Percentiles rank a stretch among this genome's conserved stretches.
phyloP scores from a whole-genome alignment of 1,139 yeast species.

The Ashbya aceris region DNA sequence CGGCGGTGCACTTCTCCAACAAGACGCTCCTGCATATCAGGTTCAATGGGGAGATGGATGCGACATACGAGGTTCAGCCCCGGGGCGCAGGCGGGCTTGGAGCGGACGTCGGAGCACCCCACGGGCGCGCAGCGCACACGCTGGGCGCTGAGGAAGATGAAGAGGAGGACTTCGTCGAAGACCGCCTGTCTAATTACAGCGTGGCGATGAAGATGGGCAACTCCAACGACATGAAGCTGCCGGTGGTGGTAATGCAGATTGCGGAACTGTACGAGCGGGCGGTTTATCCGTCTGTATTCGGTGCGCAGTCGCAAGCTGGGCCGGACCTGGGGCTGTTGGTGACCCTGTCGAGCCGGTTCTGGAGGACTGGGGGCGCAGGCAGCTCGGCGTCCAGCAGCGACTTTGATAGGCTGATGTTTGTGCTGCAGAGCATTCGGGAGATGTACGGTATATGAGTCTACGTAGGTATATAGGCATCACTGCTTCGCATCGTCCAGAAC shows the following conservation, averaged over 20 bases:
- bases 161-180: constrained; percentile 14
- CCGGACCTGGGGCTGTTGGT: constrained; percentile 28
- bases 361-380: constrained; percentile 16
- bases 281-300: constrained; percentile 15
- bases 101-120: constrained; percentile 10
- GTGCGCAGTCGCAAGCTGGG: constrained; percentile 6
- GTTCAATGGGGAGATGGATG: constrained; percentile 35
- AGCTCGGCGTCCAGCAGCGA: constrained; percentile 8
- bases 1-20: constrained; percentile 23
- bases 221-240: constrained; percentile 24
- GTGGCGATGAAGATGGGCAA: constrained; percentile 25
- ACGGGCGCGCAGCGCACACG: constrained; percentile 2
- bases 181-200: constrained; percentile 22
- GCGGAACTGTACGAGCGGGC: constrained; percentile 22
- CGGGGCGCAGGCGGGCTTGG: constrained; percentile 16
- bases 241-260: constrained; percentile 24
- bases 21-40: constrained; percentile 30
- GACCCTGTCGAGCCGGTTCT: constrained; percentile 36
- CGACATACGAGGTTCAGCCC: constrained; percentile 30
- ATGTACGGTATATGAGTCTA: constrained; percentile 16
- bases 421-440: constrained; percentile 24
- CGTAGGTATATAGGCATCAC: not conserved
- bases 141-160: constrained; percentile 11
- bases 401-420: constrained; percentile 23
- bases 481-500: constrained; percentile 51